A percentile compares a stretch with the other conserved stretches of the same genome.
These are phyloP conservation scores for Apiotrichum montevideense DNA, from an alignment of 1,284 basidiomycete genomes.

Conservation along the genomic window DNA sequence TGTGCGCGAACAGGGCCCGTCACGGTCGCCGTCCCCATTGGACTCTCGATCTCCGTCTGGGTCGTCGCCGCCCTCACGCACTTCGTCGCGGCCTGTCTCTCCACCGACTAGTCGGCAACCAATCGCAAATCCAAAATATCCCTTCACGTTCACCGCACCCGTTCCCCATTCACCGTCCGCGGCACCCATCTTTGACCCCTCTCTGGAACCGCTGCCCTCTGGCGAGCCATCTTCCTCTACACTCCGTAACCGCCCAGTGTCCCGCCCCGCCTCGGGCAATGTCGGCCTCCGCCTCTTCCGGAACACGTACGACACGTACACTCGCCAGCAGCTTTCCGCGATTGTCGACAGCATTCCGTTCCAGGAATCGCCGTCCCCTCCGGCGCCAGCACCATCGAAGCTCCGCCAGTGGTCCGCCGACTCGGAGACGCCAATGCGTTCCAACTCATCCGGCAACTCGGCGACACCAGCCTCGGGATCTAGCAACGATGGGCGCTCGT, in stretches of 20 bases:
- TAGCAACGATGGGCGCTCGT: conserved; percentile 24
- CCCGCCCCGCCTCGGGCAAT: conserved; percentile 55
- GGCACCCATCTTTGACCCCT: conserved; percentile 5
- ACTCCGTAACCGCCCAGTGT: conserved; percentile 26
- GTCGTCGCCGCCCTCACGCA: too few species aligned
- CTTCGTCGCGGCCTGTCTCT: too few species aligned
- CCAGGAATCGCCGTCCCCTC: conserved; percentile 55
- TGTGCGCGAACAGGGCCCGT: not conserved
- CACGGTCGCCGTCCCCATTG: not conserved
- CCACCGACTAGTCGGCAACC: conserved; percentile 1
- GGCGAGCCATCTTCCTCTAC: conserved; percentile 33
- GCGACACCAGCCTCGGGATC: conserved; percentile 11
- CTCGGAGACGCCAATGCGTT: conserved; percentile 5
- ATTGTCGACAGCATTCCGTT: conserved; percentile 82
- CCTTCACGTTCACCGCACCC: conserved; percentile 70
- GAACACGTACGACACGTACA: conserved; percentile 83
- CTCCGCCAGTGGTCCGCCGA: conserved; percentile 22
- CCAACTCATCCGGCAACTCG: conserved; percentile 1
- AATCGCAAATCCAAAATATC: conserved; percentile 50
- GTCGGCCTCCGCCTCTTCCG: conserved; percentile 77
- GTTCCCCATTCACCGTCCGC: not conserved
- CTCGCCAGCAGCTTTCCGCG: conserved; percentile 80
- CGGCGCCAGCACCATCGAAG: conserved; percentile 52
- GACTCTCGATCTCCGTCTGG: too few species aligned
- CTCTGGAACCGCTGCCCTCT: conserved; percentile 16